A percentile compares a stretch with the other conserved stretches of the same genome.
phyloP scores from a whole-genome alignment of 805 yeast genomes.

The Yamadazyma olivae region DNA sequence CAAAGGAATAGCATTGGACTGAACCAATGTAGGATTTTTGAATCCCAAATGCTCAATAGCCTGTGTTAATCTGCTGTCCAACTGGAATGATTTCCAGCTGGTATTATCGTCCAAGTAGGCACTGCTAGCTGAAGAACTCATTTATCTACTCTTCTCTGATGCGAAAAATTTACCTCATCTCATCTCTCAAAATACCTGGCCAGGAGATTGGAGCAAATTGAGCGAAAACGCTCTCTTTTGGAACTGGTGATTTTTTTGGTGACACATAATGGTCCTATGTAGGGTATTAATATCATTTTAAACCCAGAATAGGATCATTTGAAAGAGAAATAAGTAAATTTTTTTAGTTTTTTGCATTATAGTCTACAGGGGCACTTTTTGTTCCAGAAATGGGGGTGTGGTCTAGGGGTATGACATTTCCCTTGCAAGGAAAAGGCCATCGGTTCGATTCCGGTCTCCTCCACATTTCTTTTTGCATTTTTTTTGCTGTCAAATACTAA shows the following conservation, averaged over 20 bases:
- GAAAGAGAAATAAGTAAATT: too few relatives aligned
- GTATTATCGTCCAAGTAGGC: conserved; percentile 70
- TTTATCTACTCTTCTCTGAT: too few relatives aligned
- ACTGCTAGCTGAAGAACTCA: conserved; percentile 49
- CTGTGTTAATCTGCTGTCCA: conserved; percentile 81
- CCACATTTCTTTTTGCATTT: conserved; percentile 36
- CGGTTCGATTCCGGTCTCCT: conserved; percentile 79
- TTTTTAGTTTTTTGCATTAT: too few relatives aligned
- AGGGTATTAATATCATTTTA: too few relatives aligned
- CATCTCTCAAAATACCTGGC: too few relatives aligned
- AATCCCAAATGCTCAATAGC: conserved; percentile 81
- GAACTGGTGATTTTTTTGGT: too few relatives aligned
- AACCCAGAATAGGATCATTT: too few relatives aligned
- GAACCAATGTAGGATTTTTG: conserved; percentile 85
- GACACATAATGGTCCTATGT: too few relatives aligned
- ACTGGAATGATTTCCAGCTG: conserved; percentile 70
- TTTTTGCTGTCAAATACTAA: not conserved
- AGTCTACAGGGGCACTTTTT: too few relatives aligned
- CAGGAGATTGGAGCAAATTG: too few relatives aligned
- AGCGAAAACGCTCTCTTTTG: too few relatives aligned
- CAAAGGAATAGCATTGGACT: conserved; percentile 85
- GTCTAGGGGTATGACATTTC: conserved; percentile 83
- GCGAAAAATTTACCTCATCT: conserved; percentile 9
- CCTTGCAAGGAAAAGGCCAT: conserved; percentile 78
- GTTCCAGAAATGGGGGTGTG: conserved; percentile 64